phyloP scores from a whole-genome alignment of 2,329 filamentous ascomycete genomes.

The Penicillium sp. region DNA sequence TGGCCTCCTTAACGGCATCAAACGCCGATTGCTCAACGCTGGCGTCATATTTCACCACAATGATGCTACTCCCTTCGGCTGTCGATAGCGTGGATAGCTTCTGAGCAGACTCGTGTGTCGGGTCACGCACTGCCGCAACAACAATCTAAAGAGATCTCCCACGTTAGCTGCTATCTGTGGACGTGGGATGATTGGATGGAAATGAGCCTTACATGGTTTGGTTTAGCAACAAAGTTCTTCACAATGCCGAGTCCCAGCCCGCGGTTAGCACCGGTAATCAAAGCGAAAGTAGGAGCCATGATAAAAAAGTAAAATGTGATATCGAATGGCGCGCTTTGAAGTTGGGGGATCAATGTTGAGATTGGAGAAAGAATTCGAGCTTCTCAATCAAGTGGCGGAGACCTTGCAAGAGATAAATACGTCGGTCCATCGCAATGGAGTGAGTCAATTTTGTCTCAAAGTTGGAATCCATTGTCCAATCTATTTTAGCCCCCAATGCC shows the following conservation, averaged over 20 bases:
- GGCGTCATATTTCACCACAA: conserved; percentile 36
- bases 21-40: conserved; percentile 27
- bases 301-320: not conserved
- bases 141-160: conserved; percentile 21
- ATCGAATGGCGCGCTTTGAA: not conserved
- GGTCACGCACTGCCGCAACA: conserved; percentile 44
- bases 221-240: conserved; percentile 9
- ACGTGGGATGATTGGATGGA: not conserved
- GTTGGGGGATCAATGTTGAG: not conserved
- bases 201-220: conserved; percentile 8
- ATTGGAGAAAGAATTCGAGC: not conserved
- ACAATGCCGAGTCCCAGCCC: conserved; percentile 16
- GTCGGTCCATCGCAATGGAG: not conserved
- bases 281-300: conserved; percentile 11
- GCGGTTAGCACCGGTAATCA: conserved; percentile 20
- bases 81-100: conserved; percentile 25
- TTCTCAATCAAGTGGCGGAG: not conserved
- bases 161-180: not conserved
- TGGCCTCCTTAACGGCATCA: conserved; percentile 27
- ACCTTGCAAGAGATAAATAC: not conserved
- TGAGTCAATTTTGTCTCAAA: not conserved
- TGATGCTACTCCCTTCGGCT: conserved; percentile 28
- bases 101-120: conserved; percentile 21
- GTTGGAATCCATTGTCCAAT: not conserved
- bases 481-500: not conserved